Conservation (phyloP, 768 basidiomycete genomes). For the Imleria badia region DNA sequence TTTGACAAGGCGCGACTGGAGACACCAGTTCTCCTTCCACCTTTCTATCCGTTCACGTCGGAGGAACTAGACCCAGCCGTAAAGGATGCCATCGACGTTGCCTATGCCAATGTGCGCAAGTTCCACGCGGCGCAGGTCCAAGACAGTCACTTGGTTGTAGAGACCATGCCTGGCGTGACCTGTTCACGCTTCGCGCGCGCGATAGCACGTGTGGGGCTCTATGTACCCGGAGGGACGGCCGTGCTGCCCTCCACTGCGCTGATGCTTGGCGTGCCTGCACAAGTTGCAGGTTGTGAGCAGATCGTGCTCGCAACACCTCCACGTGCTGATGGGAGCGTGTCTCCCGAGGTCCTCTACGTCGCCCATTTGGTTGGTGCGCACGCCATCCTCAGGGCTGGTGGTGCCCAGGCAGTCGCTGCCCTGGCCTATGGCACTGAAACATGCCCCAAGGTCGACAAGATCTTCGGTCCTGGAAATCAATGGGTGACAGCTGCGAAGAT, state of each 20-base stretch:
- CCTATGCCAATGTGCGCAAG: constrained; percentile 87
- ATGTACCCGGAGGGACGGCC: constrained; percentile 97
- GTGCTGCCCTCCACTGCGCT: constrained; percentile 94
- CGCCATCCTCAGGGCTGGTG: constrained; percentile 90
- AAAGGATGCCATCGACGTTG: constrained; percentile 79
- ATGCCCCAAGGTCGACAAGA: constrained; percentile 98
- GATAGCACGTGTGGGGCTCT: constrained; percentile 94
- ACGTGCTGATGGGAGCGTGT: constrained; percentile 85
- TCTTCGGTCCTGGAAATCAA: constrained; percentile 98
- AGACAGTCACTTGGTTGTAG: constrained; percentile 69
- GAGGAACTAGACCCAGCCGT: constrained; percentile 64
- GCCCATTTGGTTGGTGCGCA: constrained; percentile 89
- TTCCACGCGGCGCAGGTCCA: constrained; percentile 92
- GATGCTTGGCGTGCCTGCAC: constrained; percentile 97
- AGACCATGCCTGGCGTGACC: constrained; percentile 97
- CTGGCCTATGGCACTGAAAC: constrained; percentile 95
- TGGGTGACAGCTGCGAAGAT: constrained; percentile 99
- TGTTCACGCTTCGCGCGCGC: constrained; percentile 94
- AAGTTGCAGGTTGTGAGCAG: constrained; percentile 91
- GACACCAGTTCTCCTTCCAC: constrained; percentile 73
- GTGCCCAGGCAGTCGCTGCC: constrained; percentile 94
- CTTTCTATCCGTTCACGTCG: constrained; percentile 50
- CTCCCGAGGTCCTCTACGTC: constrained; percentile 97
- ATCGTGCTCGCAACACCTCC: constrained; percentile 98
- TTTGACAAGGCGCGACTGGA: constrained; percentile 82